These are phyloP conservation scores for Tolypocladium cylindrosporum DNA, from an alignment of 2,329 filamentous ascomycete genomes.

Conservation along the genomic window DNA sequence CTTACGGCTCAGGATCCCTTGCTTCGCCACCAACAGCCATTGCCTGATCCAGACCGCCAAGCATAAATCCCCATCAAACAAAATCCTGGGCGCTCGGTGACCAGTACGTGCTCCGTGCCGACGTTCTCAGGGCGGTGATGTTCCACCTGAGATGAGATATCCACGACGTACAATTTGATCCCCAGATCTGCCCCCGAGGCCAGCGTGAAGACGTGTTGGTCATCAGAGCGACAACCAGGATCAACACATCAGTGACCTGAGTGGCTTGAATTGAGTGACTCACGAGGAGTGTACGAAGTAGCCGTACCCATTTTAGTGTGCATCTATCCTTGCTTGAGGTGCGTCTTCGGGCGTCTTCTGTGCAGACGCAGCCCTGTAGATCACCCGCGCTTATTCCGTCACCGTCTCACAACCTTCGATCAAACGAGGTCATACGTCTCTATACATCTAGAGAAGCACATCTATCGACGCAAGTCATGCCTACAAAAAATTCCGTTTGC, in stretches of 20 bases:
- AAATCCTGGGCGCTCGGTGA: not conserved
- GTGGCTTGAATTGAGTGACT: not conserved
- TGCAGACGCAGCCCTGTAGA: conserved; percentile 1
- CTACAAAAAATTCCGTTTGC: not conserved
- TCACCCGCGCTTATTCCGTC: not conserved
- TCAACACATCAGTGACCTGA: not conserved
- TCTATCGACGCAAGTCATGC: not conserved
- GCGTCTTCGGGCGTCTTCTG: not conserved
- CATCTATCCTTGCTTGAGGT: not conserved
- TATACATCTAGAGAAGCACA: not conserved
- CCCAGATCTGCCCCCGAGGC: not conserved
- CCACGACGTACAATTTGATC: not conserved
- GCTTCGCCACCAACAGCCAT: not conserved
- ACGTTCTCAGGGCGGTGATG: not conserved
- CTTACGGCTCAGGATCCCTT: not conserved
- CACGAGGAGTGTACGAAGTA: not conserved
- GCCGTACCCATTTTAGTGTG: not conserved
- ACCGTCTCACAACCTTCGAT: not conserved
- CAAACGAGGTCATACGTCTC: not conserved
- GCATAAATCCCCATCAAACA: not conserved
- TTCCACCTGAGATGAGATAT: not conserved
- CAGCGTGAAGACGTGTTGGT: not conserved
- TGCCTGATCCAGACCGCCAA: not conserved
- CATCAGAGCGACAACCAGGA: not conserved
- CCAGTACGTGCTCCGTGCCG: too few species aligned